phyloP scores from a whole-genome alignment of 1,284 basidiomycete genomes.

The Boletus sp. region DNA sequence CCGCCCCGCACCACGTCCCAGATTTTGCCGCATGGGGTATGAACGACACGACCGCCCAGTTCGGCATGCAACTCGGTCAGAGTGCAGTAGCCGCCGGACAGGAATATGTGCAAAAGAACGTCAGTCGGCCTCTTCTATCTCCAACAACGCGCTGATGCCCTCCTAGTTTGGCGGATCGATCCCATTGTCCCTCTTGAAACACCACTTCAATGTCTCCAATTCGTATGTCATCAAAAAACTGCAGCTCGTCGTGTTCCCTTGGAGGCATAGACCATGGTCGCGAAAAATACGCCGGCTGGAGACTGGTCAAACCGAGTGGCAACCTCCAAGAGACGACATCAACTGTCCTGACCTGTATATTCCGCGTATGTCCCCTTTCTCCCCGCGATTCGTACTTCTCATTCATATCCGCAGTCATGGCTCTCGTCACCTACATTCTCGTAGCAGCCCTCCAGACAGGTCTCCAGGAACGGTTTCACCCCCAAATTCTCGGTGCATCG shows the following conservation, averaged over 20 bases:
- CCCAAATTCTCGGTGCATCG: constrained; percentile 84
- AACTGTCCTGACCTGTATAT: constrained; percentile 98
- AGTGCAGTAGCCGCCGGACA: constrained; percentile 92
- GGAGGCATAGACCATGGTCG: constrained; percentile 85
- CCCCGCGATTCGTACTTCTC: not conserved
- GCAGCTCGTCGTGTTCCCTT: constrained; percentile 89
- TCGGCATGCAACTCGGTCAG: constrained; percentile 94
- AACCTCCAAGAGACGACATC: constrained; percentile 88
- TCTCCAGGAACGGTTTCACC: constrained; percentile 80
- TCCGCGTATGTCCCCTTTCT: constrained; percentile 59
- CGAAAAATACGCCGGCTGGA: constrained; percentile 61
- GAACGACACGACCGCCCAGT: constrained; percentile 91
- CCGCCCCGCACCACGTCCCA: constrained; percentile 36
- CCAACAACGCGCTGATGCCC: not conserved
- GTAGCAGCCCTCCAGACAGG: constrained; percentile 84
- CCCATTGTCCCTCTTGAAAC: constrained; percentile 78
- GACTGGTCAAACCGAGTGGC: constrained; percentile 75
- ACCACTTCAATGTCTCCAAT: constrained; percentile 96
- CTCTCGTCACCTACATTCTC: constrained; percentile 93
- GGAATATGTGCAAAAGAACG: constrained; percentile 94
- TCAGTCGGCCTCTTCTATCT: constrained; percentile 37
- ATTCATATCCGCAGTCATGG: constrained; percentile 68
- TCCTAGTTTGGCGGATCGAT: constrained; percentile 74
- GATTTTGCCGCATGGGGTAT: constrained; percentile 78
- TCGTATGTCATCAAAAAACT: constrained; percentile 93